Evolutionary conservation across 495 filamentous ascomycete species (phyloP).

Genomic region (Podospora pseudopauciseta): DNA sequence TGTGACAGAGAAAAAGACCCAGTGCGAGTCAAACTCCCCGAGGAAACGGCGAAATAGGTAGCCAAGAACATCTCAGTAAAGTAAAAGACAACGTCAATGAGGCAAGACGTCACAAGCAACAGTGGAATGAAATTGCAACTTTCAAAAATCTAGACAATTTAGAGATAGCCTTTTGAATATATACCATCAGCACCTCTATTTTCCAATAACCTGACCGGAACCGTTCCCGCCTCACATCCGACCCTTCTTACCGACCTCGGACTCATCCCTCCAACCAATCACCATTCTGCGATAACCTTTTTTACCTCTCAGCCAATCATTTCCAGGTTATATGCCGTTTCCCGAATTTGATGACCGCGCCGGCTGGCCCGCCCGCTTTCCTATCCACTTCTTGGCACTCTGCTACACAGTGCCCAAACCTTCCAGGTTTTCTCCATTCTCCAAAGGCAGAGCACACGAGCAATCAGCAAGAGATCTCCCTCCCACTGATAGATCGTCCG

Average conservation of each 20-base stretch:
- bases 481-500: no score
- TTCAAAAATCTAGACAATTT: background rate
- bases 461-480: no score
- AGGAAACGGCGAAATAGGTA: background rate
- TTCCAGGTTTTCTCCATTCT: no score
- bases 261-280: constrained; percentile 2
- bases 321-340: background rate
- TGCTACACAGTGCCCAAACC: background rate
- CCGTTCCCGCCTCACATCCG: background rate
- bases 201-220: background rate
- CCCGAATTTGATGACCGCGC: background rate
- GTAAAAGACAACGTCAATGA: background rate
- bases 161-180: background rate
- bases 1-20: background rate
- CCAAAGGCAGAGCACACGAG: no score
- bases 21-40: background rate
- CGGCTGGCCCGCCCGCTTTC: background rate
- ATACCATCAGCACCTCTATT: background rate
- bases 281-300: constrained; percentile 16
- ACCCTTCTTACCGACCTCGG: background rate
- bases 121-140: background rate
- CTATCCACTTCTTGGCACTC: background rate
- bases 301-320: constrained; percentile 13
- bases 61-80: background rate
- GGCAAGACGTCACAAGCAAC: background rate